These are phyloP conservation scores for Ustilago hordei DNA, from an alignment of 1,284 basidiomycete genomes.

Conservation along the genomic window DNA sequence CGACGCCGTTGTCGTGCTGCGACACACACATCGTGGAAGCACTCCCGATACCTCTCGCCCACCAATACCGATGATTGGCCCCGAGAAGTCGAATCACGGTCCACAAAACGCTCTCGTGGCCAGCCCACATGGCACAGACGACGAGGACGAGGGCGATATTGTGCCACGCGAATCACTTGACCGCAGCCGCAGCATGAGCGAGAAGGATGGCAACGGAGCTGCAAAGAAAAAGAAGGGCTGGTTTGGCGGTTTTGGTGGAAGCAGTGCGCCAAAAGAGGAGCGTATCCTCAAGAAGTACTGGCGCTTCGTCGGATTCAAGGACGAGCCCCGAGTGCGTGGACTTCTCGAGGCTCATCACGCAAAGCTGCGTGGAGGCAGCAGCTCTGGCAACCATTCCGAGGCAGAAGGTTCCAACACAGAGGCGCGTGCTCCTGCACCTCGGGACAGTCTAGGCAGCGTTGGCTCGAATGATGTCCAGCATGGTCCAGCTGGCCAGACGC, in stretches of 20 bases:
- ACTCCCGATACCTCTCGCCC: slow-evolving; percentile 30
- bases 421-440: slow-evolving; percentile 23
- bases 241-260: slow-evolving; percentile 54
- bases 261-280: slow-evolving; percentile 55
- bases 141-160: slow-evolving; percentile 65
- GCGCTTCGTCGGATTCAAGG: slow-evolving; percentile 70
- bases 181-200: slow-evolving; percentile 26
- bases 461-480: slow-evolving; percentile 55
- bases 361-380: slow-evolving; percentile 26
- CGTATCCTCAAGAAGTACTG: slow-evolving; percentile 68
- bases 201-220: slow-evolving; percentile 15
- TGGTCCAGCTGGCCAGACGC: slow-evolving; percentile 45
- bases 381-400: slow-evolving; percentile 9
- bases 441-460: slow-evolving; percentile 39
- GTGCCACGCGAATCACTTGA: slow-evolving; percentile 68
- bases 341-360: slow-evolving; percentile 59
- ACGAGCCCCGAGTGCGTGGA: slow-evolving; percentile 60
- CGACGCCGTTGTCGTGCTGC: slow-evolving; percentile 69
- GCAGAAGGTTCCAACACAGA: slow-evolving; percentile 8
- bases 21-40: slow-evolving; percentile 51
- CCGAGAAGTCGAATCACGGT: slow-evolving; percentile 46
- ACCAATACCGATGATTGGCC: slow-evolving; percentile 35
- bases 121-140: slow-evolving; percentile 38
- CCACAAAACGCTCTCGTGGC: slow-evolving; percentile 35
- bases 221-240: slow-evolving; percentile 56